Conservation (phyloP, 106 monocot genomes). For the Acanthochlamys bracteata region DNA sequence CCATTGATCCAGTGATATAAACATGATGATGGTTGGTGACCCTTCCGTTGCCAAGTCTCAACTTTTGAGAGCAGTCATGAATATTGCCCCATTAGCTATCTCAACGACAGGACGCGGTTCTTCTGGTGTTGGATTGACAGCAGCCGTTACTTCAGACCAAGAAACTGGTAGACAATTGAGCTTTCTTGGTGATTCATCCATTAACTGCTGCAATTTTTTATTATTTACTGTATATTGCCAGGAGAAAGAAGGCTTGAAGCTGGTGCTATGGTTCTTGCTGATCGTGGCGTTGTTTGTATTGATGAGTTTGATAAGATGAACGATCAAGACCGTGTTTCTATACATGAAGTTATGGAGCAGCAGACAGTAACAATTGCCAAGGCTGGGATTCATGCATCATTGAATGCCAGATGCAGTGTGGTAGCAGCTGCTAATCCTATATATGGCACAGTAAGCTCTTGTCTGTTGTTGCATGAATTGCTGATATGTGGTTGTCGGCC, state of each 20-base stretch:
- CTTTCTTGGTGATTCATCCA: not conserved
- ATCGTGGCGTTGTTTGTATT: conserved; percentile 97
- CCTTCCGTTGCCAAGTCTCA: conserved; percentile 99
- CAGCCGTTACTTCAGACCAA: conserved; percentile 96
- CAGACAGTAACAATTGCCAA: conserved; percentile 99
- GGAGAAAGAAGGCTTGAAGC: conserved; percentile 99
- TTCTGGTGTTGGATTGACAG: conserved; percentile 98
- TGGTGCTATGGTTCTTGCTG: conserved; percentile 99
- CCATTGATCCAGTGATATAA: conserved; percentile 62
- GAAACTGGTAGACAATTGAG: conserved; percentile 65
- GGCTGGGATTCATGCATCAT: conserved; percentile 98
- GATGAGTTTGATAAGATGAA: conserved; percentile 99
- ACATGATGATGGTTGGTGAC: conserved; percentile 99
- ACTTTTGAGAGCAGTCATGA: conserved; percentile 88
- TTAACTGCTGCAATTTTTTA: not conserved
- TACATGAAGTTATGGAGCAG: conserved; percentile 99
- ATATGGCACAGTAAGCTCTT: conserved; percentile 84
- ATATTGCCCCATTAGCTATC: conserved; percentile 92
- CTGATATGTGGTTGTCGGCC: too few species aligned
- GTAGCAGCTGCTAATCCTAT: conserved; percentile 99
- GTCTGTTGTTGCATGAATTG: too few species aligned
- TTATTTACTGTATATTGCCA: conserved; percentile 23
- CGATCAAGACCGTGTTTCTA: conserved; percentile 94
- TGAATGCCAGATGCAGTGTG: conserved; percentile 99
- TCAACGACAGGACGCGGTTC: conserved; percentile 98